Evolutionary conservation across 176 grass and related monocot species (phyloP).

Genomic region (Thinopyrum elongatum): DNA sequence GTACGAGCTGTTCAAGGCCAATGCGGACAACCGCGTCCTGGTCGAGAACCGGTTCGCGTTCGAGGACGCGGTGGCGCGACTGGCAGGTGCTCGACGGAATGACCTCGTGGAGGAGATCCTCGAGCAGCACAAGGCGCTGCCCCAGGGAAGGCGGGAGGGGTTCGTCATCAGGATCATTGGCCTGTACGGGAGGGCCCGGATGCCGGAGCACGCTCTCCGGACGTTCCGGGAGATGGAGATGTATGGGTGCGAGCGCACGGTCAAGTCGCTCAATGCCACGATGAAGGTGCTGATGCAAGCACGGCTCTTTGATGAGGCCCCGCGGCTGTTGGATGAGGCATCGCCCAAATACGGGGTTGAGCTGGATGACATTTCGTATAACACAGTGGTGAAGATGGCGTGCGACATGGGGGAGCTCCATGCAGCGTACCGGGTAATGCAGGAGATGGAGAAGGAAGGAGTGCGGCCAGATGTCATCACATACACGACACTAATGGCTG

Average conservation of each 20-base stretch:
- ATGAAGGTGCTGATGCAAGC: slow-evolving; percentile 71
- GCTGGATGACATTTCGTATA: slow-evolving; percentile 80
- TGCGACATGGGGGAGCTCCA: slow-evolving; percentile 63
- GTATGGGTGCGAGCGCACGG: slow-evolving; percentile 60
- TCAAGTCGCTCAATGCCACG: slow-evolving; percentile 86
- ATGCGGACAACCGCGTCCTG: slow-evolving; percentile 69
- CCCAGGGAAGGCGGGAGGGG: slow-evolving; percentile 79
- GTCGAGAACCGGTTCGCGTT: slow-evolving; percentile 81
- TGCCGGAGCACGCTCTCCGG: slow-evolving; percentile 62
- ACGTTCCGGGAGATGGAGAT: slow-evolving; percentile 75
- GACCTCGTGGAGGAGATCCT: slow-evolving; percentile 90
- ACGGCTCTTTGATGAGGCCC: slow-evolving; percentile 36
- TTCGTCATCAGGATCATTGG: slow-evolving; percentile 76
- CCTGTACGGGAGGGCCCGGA: slow-evolving; percentile 69
- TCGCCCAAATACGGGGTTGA: slow-evolving; percentile 46
- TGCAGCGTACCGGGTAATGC: slow-evolving; percentile 58
- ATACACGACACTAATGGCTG: slow-evolving; percentile 75
- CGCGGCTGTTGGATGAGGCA: slow-evolving; percentile 36
- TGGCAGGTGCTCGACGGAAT: slow-evolving; percentile 69
- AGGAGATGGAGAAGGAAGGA: slow-evolving; percentile 62
- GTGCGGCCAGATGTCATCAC: slow-evolving; percentile 72
- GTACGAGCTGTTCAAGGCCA: slow-evolving; percentile 70
- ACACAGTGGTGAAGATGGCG: slow-evolving; percentile 71
- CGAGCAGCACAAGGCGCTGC: slow-evolving; percentile 81
- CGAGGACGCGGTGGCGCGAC: slow-evolving; percentile 67